Evolutionary conservation across 441 rosid species (phyloP).

Genomic region (Theobroma grandiflorum): DNA sequence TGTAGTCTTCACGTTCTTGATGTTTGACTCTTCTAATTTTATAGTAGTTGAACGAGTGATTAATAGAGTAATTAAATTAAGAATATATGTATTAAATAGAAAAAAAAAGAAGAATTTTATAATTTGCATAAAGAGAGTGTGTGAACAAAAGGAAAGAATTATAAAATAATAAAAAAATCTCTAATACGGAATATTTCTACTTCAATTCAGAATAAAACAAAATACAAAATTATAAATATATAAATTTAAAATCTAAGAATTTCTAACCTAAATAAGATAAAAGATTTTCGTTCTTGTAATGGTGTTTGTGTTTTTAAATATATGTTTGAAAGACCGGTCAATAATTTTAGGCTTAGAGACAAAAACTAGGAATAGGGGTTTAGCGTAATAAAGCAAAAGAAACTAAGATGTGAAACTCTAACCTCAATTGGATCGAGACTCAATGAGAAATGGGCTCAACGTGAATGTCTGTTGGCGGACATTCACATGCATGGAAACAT

Average conservation of each 20-base stretch:
- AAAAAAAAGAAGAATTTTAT: neutral
- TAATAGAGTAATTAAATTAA: neutral
- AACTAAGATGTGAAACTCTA: conserved; percentile 38
- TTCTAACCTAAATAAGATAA: too few species aligned
- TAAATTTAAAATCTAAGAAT: too few species aligned
- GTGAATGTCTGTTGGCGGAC: conserved; percentile 74
- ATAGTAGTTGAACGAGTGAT: neutral
- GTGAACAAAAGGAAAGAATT: neutral
- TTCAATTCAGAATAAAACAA: too few species aligned
- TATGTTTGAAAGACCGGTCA: too few species aligned
- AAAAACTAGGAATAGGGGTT: too few species aligned
- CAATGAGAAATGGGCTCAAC: conserved; percentile 50
- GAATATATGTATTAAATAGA: neutral
- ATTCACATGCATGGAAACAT: conserved; percentile 59
- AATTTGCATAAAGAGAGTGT: neutral
- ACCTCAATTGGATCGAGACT: conserved; percentile 50
- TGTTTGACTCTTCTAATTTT: conserved; percentile 49
- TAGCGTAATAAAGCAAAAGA: too few species aligned
- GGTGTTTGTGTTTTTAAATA: too few species aligned
- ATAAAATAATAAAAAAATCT: too few species aligned
- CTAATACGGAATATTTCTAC: too few species aligned
- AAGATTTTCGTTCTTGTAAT: too few species aligned
- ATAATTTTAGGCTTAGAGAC: too few species aligned
- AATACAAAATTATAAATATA: too few species aligned
- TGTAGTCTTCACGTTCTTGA: conserved; percentile 54